Base-by-base conservation (phyloP, 2,329 filamentous ascomycete genomes). In the Talaromyces sp. region DNA sequence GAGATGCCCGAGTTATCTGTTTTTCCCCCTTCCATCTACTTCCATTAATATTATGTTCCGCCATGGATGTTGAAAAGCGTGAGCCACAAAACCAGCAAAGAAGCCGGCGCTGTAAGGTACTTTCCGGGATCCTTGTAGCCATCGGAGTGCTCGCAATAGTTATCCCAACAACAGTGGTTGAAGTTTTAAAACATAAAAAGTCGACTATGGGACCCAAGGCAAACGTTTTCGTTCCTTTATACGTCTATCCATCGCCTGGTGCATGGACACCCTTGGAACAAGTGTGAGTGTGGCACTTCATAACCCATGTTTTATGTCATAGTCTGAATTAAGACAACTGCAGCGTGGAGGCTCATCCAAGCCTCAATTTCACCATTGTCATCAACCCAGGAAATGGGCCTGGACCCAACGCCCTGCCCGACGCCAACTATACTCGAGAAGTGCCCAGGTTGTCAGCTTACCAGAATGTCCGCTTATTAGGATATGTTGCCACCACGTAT, bases 401-500 rank as follows among this genome's bases (percentile, higher is more conserved):
- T 67, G 82, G 81, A 68, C 72, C 69, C 58, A 66, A 70, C 54
- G 63, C 73, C 53, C 64, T 80, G 61, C 78, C 78, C 25, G 78
- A 79, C 68, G 71, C 70, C 58, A 76, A 77, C 66, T 81, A 80
- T 66, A 75, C 73, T 30, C 69, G 73, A 42, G 78, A 77, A 64
- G 74, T 80, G 55, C 72, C 73, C 39, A 72, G 67, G 58, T 72
- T 81, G 54, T 73, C 75, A 59, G 67, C 70, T 22, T 72, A 77
- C 65, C 68, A 77, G 62, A 84, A 85, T 70, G 78, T 80, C 58
- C 74, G 77, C 36, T 76, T 81, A 55, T 70, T 85, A 59, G 80
- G 77, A 11, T 82, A 82, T 68, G 81, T 83, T 68, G 72, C 81
- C 53, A 80, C 78, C 60, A 81, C 78, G 42, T 85, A 83, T 68